Evolutionary conservation across 108 stramenopile genomes (phyloP).

Genomic region (Discostella pseudostelligera): DNA sequence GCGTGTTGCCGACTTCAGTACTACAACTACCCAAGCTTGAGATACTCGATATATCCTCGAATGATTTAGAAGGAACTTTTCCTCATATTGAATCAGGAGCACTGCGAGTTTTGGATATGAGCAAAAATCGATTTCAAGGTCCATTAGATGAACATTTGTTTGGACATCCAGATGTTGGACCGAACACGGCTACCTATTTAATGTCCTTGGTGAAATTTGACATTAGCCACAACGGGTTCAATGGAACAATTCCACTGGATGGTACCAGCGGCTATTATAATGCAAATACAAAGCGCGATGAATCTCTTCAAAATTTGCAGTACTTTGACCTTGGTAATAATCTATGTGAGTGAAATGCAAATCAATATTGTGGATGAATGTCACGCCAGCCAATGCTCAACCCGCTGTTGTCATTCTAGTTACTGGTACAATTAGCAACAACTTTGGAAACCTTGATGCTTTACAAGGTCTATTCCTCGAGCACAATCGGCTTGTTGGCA

Average conservation of each 20-base stretch:
- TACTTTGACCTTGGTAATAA: conserved; percentile 45
- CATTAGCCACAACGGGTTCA: conserved; percentile 47
- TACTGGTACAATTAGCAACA: conserved; percentile 45
- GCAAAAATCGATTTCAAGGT: conserved; percentile 41
- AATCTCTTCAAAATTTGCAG: conserved; percentile 32
- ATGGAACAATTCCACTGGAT: conserved; percentile 46
- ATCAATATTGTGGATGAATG: background rate
- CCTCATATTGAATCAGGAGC: conserved; percentile 32
- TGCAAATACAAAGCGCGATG: conserved; percentile 11
- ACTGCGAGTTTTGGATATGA: conserved; percentile 33
- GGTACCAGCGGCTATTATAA: conserved; percentile 28
- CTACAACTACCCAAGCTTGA: conserved; percentile 43
- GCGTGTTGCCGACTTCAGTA: conserved; percentile 36
- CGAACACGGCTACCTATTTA: conserved; percentile 28
- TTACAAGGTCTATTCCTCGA: conserved; percentile 40
- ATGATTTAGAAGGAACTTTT: conserved; percentile 42
- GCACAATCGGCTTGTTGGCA: conserved; percentile 46
- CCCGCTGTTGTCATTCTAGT: conserved; percentile 1
- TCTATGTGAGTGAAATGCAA: conserved; percentile 15
- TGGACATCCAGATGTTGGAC: conserved; percentile 33
- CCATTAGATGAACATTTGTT: conserved; percentile 26
- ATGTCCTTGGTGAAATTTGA: conserved; percentile 40
- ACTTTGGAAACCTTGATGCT: conserved; percentile 36
- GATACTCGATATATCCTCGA: conserved; percentile 38
- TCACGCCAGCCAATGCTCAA: background rate